phyloP scores from a whole-genome alignment of 768 basidiomycete genomes.

The Russula foetens region DNA sequence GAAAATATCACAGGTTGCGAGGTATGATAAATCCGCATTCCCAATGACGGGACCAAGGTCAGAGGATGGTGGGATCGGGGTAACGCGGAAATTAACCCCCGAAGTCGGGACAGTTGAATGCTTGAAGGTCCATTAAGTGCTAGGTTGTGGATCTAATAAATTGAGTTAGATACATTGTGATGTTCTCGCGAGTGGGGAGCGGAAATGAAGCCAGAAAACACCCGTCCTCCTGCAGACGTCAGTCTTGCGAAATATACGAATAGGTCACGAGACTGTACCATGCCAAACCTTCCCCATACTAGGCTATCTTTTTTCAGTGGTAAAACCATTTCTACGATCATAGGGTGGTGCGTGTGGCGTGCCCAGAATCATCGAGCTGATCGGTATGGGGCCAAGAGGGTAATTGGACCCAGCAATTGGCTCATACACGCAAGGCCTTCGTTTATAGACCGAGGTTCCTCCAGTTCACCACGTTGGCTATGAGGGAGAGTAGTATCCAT shows the following conservation, averaged over 20 bases:
- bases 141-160: conserved; percentile 1
- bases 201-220: conserved; percentile 13
- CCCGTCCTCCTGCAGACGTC: conserved; percentile 8
- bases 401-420: background rate
- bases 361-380: background rate
- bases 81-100: conserved; percentile 12
- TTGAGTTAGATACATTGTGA: conserved; percentile 15
- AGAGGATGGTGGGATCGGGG: background rate
- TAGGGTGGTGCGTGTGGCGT: background rate
- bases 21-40: background rate
- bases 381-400: background rate
- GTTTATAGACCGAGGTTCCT: background rate
- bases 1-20: conserved; percentile 7
- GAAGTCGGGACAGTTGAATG: conserved; percentile 2
- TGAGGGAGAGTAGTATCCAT: background rate
- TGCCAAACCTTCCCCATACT: background rate
- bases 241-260: background rate
- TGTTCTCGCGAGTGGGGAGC: conserved; percentile 11
- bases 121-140: conserved; percentile 2
- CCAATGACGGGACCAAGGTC: background rate
- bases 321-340: background rate
- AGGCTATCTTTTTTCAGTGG: background rate
- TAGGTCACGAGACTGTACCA: background rate
- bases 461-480: conserved; percentile 3
- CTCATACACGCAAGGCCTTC: conserved; percentile 1